Conservation (phyloP, 163 green algal species). For the Trebouxiophyceae sp. region DNA sequence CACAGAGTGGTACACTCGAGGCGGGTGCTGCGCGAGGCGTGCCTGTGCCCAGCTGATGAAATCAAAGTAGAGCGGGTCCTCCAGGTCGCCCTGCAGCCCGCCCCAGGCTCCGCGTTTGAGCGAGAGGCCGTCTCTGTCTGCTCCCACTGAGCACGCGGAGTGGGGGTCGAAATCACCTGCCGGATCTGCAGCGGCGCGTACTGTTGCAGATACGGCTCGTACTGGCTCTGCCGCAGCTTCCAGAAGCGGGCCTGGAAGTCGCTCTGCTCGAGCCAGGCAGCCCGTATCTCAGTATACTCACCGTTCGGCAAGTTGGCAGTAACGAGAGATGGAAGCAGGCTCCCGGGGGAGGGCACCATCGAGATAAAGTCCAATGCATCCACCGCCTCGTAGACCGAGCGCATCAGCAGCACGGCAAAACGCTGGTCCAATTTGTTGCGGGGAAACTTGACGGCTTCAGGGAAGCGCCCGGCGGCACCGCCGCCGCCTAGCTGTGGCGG, state of each 20-base stretch:
- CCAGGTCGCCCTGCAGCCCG: constrained; percentile 45
- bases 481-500: too few relatives aligned
- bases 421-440: constrained; percentile 46
- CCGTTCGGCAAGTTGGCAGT: not conserved
- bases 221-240: constrained; percentile 64
- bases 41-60: constrained; percentile 61
- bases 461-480: too few relatives aligned
- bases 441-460: constrained; percentile 36
- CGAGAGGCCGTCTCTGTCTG: too few relatives aligned
- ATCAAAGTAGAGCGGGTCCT: constrained; percentile 78
- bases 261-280: too few relatives aligned
- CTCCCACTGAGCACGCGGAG: too few relatives aligned
- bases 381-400: constrained; percentile 62
- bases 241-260: constrained; percentile 59
- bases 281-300: too few relatives aligned
- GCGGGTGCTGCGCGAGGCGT: too few relatives aligned
- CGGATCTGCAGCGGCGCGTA: constrained; percentile 54
- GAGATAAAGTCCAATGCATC: constrained; percentile 73
- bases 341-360: constrained; percentile 48
- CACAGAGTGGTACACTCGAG: too few relatives aligned
- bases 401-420: constrained; percentile 83
- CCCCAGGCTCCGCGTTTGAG: not conserved
- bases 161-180: too few relatives aligned
- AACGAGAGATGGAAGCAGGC: too few relatives aligned
- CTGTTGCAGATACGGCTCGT: constrained; percentile 65